Percentiles rank a stretch among this genome's conserved stretches.
Conservation (phyloP, 441 rosid genomes). For the Omphalea diandra region DNA sequence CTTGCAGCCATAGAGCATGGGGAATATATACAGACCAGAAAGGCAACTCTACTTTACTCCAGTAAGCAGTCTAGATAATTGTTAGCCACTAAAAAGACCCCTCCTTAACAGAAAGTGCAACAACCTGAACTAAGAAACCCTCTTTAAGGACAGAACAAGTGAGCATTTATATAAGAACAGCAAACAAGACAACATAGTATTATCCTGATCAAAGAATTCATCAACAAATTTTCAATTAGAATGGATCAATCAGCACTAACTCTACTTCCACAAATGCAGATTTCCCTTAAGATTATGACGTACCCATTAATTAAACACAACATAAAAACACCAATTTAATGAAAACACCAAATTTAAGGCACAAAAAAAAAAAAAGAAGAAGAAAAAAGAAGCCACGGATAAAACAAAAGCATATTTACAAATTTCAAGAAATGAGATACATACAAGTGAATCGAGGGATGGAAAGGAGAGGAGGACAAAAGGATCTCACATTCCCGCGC, state of each 20-base stretch:
- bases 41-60: not conserved
- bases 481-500: constrained; percentile 26
- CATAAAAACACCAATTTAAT: too few relatives aligned
- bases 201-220: not conserved
- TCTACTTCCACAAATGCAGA: not conserved
- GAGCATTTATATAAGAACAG: not conserved
- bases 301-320: not conserved
- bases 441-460: constrained; percentile 38
- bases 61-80: not conserved
- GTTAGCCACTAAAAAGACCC: not conserved
- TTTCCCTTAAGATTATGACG: not conserved
- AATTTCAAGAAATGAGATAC: constrained; percentile 1
- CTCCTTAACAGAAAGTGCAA: not conserved
- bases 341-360: not conserved
- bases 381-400: too few relatives aligned
- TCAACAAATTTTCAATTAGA: not conserved
- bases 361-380: too few relatives aligned
- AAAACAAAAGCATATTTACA: not conserved
- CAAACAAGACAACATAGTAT: not conserved
- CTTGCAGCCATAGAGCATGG: too few relatives aligned
- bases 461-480: constrained; percentile 23
- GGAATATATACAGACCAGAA: too few relatives aligned
- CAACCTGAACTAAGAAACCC: not conserved
- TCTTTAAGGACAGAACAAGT: not conserved
- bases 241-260: not conserved